Evolutionary conservation across 78 protist species (phyloP).

Genomic region (Dictyostelium capitatum): DNA sequence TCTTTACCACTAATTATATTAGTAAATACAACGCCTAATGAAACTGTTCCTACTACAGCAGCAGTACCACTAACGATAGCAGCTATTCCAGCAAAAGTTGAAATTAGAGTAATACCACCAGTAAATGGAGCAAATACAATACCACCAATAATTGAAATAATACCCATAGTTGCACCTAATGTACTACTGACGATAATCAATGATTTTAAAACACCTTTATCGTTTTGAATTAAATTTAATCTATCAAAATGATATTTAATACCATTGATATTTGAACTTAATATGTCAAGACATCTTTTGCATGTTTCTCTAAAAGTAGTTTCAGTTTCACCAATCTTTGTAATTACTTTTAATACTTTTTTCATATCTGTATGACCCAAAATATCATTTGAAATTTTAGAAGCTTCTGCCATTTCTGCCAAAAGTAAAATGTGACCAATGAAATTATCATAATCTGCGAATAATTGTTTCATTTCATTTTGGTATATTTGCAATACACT

Average conservation of each 20-base stretch:
- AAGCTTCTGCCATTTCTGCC: background rate
- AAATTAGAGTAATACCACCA: background rate
- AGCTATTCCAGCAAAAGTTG: background rate
- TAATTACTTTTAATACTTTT: background rate
- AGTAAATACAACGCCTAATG: background rate
- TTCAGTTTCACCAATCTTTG: background rate
- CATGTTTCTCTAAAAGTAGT: background rate
- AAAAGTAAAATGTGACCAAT: background rate
- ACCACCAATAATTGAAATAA: background rate
- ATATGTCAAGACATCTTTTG: background rate
- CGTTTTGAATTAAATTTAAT: background rate
- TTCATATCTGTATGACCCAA: background rate
- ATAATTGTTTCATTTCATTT: too few species aligned
- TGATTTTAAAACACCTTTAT: background rate
- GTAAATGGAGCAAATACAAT: background rate
- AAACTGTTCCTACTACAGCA: background rate
- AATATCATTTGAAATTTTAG: too few species aligned
- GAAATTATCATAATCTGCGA: background rate
- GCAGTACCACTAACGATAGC: background rate
- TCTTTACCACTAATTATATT: background rate
- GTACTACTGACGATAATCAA: background rate
- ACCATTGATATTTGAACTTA: background rate
- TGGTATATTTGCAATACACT: background rate
- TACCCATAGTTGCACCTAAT: background rate
- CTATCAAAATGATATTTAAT: background rate